Evolutionary conservation across 2,329 filamentous ascomycete genomes (phyloP), one percentile per base, ranked within the genome.

Genomic region (Diaporthe destruens): DNA sequence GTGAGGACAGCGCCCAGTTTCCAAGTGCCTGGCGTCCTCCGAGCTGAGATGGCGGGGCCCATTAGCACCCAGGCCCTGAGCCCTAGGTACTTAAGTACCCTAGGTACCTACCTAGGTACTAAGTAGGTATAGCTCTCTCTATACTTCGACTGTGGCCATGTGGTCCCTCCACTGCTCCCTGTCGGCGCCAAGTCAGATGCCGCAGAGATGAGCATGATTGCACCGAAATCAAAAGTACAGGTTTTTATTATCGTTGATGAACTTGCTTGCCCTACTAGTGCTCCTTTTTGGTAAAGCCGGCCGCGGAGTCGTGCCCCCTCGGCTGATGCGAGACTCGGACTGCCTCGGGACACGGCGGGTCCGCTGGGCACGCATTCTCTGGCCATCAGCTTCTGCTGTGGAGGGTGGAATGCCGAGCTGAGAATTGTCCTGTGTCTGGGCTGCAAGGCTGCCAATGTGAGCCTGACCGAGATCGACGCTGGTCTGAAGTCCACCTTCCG

Each of bases 161-260:
- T 6, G n/a, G 44, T 9, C 44, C 20, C 8, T 47, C 25, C 20
- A 34, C 18, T 55, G 36, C 34, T 34, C 14, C 34, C 9, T 11
- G 12, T 68, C 16, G 4, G 1, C 51, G 44, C 36, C 18, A 29
- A 20, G 16, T 2, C 49, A 44, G 7, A 34, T n/a, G 18, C 49
- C n/a, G 5, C 6, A 7, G 32, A 18, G 23, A 44, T 23, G 16
- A 9, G 6, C 2, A 7, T 4, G 34, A 44, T 12, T 23, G 20
- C 12, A 20, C 12, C 6, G 12, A 2, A 11, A 51, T 71, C n/a
- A 74, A 42, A 74, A 74, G 32, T 74, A 74, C 18, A 74, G 14
- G 1, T n/a, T 65, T 54, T 36, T 36, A 53, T 74, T 72, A 11
- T 57, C 72, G 4, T 32, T 65, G 20, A 69, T 69, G 36, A 74